Evolutionary conservation across 441 rosid genomes (phyloP), one percentile per base, ranked within the genome.

Genomic region (Pelargonium fulgidum): DNA sequence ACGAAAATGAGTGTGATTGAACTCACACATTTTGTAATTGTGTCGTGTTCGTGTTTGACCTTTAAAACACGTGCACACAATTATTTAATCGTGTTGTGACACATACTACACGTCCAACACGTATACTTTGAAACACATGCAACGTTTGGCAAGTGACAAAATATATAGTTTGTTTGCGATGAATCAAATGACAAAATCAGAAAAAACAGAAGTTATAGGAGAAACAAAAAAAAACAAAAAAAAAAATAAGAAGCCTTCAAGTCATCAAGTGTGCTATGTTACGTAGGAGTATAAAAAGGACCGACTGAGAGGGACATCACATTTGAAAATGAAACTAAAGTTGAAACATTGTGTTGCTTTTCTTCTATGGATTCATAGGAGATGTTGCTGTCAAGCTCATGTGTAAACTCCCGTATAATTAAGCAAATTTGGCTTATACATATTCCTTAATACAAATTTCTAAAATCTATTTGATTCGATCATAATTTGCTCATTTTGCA

Each of bases 271-370:
- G n/a, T n/a, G n/a, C n/a, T n/a, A n/a, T n/a, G n/a, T n/a, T n/a
- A n/a, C n/a, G 24, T 22, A 22, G 24, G 24, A 0, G 24, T 22
- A 22, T 17, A 17, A 56, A 63, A 71, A 65, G 66, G 69, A n/a
- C 77, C 13, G 72, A 70, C 79, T 61, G 74, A 75, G 62, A 69
- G 61, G 22, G 78, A 74, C 78, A 67, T 59, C 66, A 68, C 77
- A 68, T 68, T 29, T 9, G 75, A 66, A 70, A 20, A 39, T 9
- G 39, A 39, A 70, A 71, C 47, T 62, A 39, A 70, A 64, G 69
- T 8, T 8, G 58, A 56, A 26, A 66, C 67, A 33, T 61, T 66
- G 58, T 19, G 20, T 63, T 61, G 1, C 26, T 41, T 69, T 68
- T 48, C 12, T 1, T n/a, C 39, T 14, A 4, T 16, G 3, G 22